phyloP scores from a whole-genome alignment of 768 basidiomycete species.

The Serendipita sp. region DNA sequence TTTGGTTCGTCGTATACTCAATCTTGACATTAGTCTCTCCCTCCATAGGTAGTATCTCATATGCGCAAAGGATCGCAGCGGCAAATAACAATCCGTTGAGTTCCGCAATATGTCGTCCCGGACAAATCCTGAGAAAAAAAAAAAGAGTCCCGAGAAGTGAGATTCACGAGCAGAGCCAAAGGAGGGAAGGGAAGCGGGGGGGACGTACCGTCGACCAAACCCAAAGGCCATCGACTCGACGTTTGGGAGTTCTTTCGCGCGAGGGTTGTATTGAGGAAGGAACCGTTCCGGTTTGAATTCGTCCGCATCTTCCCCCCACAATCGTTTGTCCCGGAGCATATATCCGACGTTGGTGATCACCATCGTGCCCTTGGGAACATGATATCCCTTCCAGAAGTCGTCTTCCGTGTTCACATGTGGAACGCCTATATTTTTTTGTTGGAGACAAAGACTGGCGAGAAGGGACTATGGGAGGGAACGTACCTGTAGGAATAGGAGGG shows the following conservation, averaged over 20 bases:
- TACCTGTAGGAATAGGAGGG: background rate
- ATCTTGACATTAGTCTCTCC: background rate
- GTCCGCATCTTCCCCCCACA: background rate
- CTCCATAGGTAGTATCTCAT: background rate
- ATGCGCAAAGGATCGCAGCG: background rate
- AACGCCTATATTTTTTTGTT: background rate
- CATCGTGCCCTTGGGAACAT: conserved; percentile 22
- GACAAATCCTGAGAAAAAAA: background rate
- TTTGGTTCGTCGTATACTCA: too few species aligned
- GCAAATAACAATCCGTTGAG: background rate
- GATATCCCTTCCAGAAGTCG: conserved; percentile 19
- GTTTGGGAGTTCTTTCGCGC: background rate
- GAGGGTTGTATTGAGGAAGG: background rate
- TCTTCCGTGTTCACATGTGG: conserved; percentile 20
- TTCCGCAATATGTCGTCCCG: background rate
- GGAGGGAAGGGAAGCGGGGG: too few species aligned
- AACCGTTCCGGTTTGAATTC: conserved; percentile 2
- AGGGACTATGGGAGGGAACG: background rate
- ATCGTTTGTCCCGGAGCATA: background rate
- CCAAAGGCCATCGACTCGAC: background rate
- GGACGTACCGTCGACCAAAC: conserved; percentile 1
- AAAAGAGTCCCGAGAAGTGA: too few species aligned
- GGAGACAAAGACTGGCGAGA: too few species aligned
- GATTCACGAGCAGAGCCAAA: too few species aligned
- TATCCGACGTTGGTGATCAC: conserved; percentile 18